These are phyloP conservation scores for Wallacemonas sp. DNA, from an alignment of 208 protist genomes.

Conservation along the genomic window DNA sequence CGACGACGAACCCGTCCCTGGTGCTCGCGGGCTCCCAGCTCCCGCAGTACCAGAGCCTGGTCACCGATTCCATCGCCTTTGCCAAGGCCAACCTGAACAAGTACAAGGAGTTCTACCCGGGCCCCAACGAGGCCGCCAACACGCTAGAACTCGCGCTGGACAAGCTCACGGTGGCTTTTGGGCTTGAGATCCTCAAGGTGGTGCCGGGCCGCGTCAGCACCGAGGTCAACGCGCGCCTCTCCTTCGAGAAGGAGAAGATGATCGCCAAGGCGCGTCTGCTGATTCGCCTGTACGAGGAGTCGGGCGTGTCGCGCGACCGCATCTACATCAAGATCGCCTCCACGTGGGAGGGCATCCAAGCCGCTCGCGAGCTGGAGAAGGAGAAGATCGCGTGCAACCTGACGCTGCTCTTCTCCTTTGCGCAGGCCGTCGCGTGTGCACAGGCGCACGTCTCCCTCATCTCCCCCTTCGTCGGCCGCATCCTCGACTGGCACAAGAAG, in stretches of 20 bases:
- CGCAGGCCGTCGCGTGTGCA: conserved; percentile 94
- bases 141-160: conserved; percentile 73
- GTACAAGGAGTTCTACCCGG: conserved; percentile 42
- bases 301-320: conserved; percentile 88
- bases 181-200: conserved; percentile 97
- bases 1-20: conserved; percentile 98
- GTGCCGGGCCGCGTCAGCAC: conserved; percentile 96
- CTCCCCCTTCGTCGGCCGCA: conserved; percentile 97
- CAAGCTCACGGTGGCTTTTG: conserved; percentile 96
- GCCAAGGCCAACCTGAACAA: conserved; percentile 73
- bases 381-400: conserved; percentile 98
- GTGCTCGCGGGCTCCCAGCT: conserved; percentile 91
- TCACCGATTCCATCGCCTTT: conserved; percentile 91
- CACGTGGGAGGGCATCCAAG: conserved; percentile 98
- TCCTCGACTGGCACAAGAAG: conserved; percentile 97
- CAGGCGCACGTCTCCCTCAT: conserved; percentile 95
- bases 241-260: conserved; percentile 93
- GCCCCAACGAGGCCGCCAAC: conserved; percentile 35
- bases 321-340: conserved; percentile 97
- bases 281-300: conserved; percentile 95
- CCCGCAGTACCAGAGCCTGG: conserved; percentile 84
- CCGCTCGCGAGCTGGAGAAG: conserved; percentile 91
- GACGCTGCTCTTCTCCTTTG: conserved; percentile 97
- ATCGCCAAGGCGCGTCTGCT: conserved; percentile 93
- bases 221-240: conserved; percentile 97